Conservation (phyloP, 2,329 filamentous ascomycete genomes). For the Chaetomiaceae sp. region DNA sequence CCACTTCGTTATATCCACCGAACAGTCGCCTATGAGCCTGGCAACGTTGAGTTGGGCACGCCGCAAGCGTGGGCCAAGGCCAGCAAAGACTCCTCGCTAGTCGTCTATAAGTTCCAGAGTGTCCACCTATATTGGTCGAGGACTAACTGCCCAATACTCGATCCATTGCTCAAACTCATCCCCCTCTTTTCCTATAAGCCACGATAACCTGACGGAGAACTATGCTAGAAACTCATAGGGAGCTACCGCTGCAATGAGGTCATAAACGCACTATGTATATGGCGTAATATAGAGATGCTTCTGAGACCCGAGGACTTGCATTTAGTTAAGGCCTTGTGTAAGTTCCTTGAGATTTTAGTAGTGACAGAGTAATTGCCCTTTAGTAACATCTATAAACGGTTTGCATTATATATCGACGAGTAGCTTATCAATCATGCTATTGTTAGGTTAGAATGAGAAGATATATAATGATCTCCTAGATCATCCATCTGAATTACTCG, state of each 20-base stretch:
- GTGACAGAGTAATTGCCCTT: slow-evolving; percentile 7
- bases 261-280: slow-evolving; percentile 9
- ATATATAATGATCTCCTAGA: slow-evolving; percentile 7
- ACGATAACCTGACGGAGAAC: slow-evolving; percentile 10
- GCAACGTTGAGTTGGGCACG: no score
- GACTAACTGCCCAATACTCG: slow-evolving; percentile 8
- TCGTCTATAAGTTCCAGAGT: slow-evolving; percentile 9
- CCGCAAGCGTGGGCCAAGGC: no score
- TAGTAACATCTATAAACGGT: slow-evolving; percentile 7
- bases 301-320: slow-evolving; percentile 7
- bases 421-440: slow-evolving; percentile 7
- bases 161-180: slow-evolving; percentile 10
- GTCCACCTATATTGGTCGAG: background rate
- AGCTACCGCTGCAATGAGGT: slow-evolving; percentile 8
- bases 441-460: slow-evolving; percentile 6
- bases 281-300: slow-evolving; percentile 8
- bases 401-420: slow-evolving; percentile 9
- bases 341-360: slow-evolving; percentile 2
- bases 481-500: slow-evolving; percentile 6
- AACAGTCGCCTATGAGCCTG: no score
- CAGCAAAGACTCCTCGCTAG: slow-evolving; percentile 5
- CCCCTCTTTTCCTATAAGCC: slow-evolving; percentile 5
- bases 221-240: slow-evolving; percentile 9
- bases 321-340: slow-evolving; percentile 2
- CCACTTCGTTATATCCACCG: no score